Conservation (phyloP, 1,284 basidiomycete species). For the Sanghuangporus sanghuang region DNA sequence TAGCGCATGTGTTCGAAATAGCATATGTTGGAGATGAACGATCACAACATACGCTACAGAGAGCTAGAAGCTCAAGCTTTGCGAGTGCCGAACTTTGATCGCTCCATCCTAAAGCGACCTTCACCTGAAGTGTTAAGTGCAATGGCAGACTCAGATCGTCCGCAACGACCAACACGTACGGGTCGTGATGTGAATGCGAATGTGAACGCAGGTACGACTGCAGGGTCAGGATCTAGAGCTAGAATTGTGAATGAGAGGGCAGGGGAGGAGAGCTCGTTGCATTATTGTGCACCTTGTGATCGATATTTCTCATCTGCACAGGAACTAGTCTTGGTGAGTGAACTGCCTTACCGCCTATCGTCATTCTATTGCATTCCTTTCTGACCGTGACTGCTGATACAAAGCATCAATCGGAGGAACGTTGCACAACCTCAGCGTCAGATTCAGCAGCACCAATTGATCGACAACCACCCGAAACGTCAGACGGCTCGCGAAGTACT, state of each 20-base stretch:
- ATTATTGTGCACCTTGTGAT: constrained; percentile 2
- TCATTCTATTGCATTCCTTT: background rate
- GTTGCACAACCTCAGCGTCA: background rate
- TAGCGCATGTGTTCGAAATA: background rate
- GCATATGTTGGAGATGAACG: constrained; percentile 1
- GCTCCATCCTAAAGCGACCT: background rate
- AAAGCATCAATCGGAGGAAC: background rate
- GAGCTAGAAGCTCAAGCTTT: background rate
- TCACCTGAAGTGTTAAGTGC: background rate
- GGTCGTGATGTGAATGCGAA: no score
- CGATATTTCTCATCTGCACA: background rate
- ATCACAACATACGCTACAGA: background rate
- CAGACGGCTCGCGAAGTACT: background rate
- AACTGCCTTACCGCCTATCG: background rate
- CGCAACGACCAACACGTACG: no score
- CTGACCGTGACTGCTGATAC: background rate
- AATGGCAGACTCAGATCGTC: no score
- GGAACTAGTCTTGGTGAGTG: background rate
- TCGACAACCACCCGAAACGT: no score
- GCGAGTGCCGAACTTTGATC: background rate
- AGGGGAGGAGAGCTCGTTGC: background rate
- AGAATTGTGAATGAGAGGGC: no score
- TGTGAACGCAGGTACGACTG: no score
- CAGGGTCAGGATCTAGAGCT: no score
- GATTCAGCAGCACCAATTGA: no score